Percentiles rank a stretch among this genome's conserved stretches.
phyloP scores from a whole-genome alignment of 2,329 filamentous ascomycete species.

The Cercospora nicotianae region DNA sequence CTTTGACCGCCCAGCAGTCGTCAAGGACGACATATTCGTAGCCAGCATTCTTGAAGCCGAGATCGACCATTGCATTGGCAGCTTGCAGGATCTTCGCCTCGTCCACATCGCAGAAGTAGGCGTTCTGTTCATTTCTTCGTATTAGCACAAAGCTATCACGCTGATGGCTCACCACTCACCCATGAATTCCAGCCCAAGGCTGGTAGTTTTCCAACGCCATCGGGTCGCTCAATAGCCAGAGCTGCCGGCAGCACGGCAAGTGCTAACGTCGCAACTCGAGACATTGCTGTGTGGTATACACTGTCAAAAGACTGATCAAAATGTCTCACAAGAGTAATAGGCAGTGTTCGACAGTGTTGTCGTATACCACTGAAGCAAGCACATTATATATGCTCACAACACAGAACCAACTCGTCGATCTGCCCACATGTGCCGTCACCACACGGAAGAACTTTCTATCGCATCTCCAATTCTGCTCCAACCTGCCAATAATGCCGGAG shows the following conservation, averaged over 20 bases:
- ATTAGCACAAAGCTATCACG: not conserved
- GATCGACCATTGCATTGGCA: not conserved
- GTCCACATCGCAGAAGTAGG: not conserved
- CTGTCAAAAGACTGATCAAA: not conserved
- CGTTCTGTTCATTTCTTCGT: not conserved
- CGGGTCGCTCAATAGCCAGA: not conserved
- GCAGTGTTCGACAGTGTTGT: not conserved
- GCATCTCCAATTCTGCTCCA: not conserved
- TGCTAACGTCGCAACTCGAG: not conserved
- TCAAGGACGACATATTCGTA: not conserved
- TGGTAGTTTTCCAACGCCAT: not conserved
- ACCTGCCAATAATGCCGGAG: not conserved
- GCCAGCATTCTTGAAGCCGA: not conserved
- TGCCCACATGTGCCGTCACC: not conserved
- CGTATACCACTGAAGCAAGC: not conserved
- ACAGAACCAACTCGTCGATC: not conserved
- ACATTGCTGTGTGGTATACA: not conserved
- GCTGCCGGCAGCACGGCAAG: not conserved
- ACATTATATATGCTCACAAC: not conserved
- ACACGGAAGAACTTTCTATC: not conserved
- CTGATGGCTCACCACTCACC: not conserved
- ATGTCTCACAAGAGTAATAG: not conserved
- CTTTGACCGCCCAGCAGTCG: not conserved
- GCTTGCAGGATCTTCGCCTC: not conserved
- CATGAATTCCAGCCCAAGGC: not conserved